Base-by-base conservation (phyloP, 306 rosid genomes). In the Acmispon strigosus region DNA sequence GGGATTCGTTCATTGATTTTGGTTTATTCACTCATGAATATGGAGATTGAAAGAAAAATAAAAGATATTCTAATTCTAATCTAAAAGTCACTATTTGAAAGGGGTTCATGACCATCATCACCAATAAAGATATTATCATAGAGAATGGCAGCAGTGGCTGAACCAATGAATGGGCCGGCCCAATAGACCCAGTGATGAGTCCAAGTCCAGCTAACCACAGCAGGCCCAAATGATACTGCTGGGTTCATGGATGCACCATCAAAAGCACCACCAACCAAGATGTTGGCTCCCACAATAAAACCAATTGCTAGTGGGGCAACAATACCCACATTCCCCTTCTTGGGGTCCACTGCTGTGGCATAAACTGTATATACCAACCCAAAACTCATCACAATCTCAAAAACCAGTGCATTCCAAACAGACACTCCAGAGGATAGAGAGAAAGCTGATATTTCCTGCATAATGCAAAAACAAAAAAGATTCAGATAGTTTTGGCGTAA, bases 171-270 rank as follows among this genome's bases (percentile, higher is more conserved):
- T 27, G 96, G 88, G 11, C 96, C 88, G 0, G 62, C 62, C 90
- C 96, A 85, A 39, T 89, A 89, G 50, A 89, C 87, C 92, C 90
- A 89, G 36, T 89, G 92, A 80, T 86, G 60, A 2, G 80, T 75
- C 96, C 96, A 86, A 5, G 85, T 41, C 82, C 87, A 48, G 74
- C 84, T 86, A 44, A 85, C 84, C 14, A 89, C 47, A 4, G 88
- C 84, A 5, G 90, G 90, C 4, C 80, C 80, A 57, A 75, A 75
- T 0, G 53, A 66, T 20, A 66, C 74, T 18, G 69, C 74, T 43
- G 32, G 94, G 80, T 88, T 85, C 87, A 88, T 85, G 19, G 88
- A 85, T 48, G 90, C 92, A 10, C 92, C 96, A 60, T 89, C 96
- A 63, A 89, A 89, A 10, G 86, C 82, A 52, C 92, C 92, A 8